A percentile compares a stretch with the other conserved stretches of the same genome.
phyloP scores from a whole-genome alignment of 2,329 filamentous ascomycete genomes.

The Monosporascus sp. region DNA sequence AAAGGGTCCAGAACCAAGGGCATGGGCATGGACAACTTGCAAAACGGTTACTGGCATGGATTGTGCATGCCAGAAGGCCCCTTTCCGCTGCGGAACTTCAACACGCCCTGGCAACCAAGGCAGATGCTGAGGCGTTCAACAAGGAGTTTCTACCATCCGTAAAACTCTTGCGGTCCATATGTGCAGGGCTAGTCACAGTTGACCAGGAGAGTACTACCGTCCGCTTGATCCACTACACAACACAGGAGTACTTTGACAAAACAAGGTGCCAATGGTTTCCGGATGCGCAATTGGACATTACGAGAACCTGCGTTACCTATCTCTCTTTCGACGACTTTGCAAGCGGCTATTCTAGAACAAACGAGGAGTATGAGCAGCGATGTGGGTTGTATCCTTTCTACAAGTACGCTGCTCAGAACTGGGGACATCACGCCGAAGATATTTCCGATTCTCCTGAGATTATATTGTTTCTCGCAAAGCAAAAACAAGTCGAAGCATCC shows the following conservation, averaged over 20 bases:
- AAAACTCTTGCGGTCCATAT: constrained; percentile 28
- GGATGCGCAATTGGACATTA: constrained; percentile 21
- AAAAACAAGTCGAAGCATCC: background rate
- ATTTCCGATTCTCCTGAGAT: background rate
- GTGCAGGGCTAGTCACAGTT: constrained; percentile 33
- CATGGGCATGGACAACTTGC: constrained; percentile 28
- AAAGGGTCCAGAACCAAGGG: constrained; percentile 33
- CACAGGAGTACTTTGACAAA: constrained; percentile 36
- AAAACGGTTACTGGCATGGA: constrained; percentile 32
- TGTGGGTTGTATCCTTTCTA: constrained; percentile 1
- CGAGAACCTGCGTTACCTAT: constrained; percentile 28
- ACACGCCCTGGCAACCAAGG: constrained; percentile 34
- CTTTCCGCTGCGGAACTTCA: constrained; percentile 30
- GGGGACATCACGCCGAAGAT: constrained; percentile 2
- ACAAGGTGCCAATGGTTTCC: constrained; percentile 25
- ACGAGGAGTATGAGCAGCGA: constrained; percentile 1
- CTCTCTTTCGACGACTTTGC: constrained; percentile 22
- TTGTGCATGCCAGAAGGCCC: constrained; percentile 28
- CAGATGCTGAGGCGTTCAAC: constrained; percentile 21
- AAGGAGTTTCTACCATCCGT: constrained; percentile 25
- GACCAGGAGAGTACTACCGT: constrained; percentile 32
- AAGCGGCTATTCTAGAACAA: background rate
- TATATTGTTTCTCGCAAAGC: background rate
- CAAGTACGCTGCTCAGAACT: constrained; percentile 6
- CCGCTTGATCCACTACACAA: constrained; percentile 38